A percentile compares a stretch with the other conserved stretches of the same genome.
Conservation (phyloP, 257 asterid species). For the Plantago ovata region DNA sequence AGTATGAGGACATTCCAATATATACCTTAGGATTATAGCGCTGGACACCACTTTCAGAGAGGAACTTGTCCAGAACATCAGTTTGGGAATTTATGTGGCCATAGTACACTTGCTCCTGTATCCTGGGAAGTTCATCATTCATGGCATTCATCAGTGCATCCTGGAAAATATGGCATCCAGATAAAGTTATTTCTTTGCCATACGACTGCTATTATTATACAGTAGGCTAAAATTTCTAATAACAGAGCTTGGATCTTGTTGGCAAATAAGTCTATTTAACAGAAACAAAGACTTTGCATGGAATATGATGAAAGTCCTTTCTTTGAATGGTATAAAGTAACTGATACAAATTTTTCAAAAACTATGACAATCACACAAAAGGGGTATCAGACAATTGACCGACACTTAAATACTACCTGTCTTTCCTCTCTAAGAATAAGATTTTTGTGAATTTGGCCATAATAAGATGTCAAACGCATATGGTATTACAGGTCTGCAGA, state of each 20-base stretch:
- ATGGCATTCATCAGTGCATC: slow-evolving; percentile 87
- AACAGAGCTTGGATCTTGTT: slow-evolving; percentile 5
- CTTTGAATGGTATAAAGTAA: slow-evolving; percentile 3
- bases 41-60: slow-evolving; percentile 84
- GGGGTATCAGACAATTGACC: slow-evolving; percentile 3
- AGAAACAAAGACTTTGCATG: no score
- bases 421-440: slow-evolving; percentile 4
- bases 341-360: slow-evolving; percentile 1
- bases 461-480: background rate
- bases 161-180: slow-evolving; percentile 46
- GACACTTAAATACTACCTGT: slow-evolving; percentile 5
- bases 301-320: background rate
- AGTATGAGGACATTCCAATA: slow-evolving; percentile 14
- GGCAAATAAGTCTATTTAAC: no score
- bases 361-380: slow-evolving; percentile 11
- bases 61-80: slow-evolving; percentile 79
- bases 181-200: slow-evolving; percentile 10
- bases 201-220: slow-evolving; percentile 19
- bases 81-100: slow-evolving; percentile 87
- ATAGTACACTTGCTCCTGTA: slow-evolving; percentile 97
- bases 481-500: background rate
- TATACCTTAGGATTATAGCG: slow-evolving; percentile 92
- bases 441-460: background rate
- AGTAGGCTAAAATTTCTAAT: slow-evolving; percentile 17
- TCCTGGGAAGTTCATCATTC: slow-evolving; percentile 93